Base-by-base conservation (phyloP, 306 rosid genomes). In the Acacia crassicarpa region DNA sequence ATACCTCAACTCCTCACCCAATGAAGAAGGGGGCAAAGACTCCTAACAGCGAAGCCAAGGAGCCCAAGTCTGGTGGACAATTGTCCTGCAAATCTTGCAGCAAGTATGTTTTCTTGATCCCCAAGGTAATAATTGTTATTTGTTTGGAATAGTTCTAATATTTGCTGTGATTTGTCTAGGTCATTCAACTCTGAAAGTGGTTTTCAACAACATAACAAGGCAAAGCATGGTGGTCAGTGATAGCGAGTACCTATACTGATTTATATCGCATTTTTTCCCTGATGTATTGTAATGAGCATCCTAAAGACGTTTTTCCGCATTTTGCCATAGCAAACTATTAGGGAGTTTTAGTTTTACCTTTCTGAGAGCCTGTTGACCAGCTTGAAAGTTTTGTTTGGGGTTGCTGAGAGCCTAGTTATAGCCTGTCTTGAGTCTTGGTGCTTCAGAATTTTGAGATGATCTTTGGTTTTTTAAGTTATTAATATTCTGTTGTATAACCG, bases 1-100 rank as follows among this genome's bases (percentile, higher is more conserved):
- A 90, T 68, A 76, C 85, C 0, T 93, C 87, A 2, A 95, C 99
- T 15, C 99, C 98, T 19, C 94, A 92, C 81, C 97, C 99, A 5
- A 84, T 72, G 30, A 95, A 95, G 94, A 92, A 91, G 48, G 88
- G 74, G 13, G 91, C 65, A 43, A 93, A 95, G 89, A 80, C 91
- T 32, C 87, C 92, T 3, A 87, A 33, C 22, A 86, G 75, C 32
- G 85, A 56, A 0, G 38, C 81, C 17, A 94, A 93, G 72, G 85
- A 49, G 1, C 23, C 83, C 10, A 94, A 93, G 74, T 91, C 99
- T 17, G 92, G 83, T 33, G 94, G 93, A 63, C 74, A 80, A 1
- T 49, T 86, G 74, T 74, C 89, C 1, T 93, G 99, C 89, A 82
- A 86, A 35, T 59, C 94, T 4, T 95, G 98, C 74, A 86, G 53